These are phyloP conservation scores for Penicillium verrucosum DNA, from an alignment of 2,329 filamentous ascomycete species.

Conservation along the genomic window DNA sequence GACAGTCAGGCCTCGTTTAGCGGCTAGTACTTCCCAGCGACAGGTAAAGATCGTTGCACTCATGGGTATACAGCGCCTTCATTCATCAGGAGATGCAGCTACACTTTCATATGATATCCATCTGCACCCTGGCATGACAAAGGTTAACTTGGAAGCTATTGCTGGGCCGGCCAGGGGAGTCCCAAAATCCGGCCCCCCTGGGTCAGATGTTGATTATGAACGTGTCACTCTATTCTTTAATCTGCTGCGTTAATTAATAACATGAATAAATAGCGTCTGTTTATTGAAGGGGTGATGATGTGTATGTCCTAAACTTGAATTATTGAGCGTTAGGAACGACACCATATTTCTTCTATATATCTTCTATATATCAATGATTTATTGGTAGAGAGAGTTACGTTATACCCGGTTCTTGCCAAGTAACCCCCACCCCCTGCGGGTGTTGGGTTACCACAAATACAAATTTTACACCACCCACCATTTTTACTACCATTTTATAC, in stretches of 20 bases:
- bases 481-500: too few species aligned
- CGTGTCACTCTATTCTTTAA: slow-evolving; percentile 73
- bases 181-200: slow-evolving; percentile 53
- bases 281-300: background rate
- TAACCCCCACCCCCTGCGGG: too few species aligned
- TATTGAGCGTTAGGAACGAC: background rate
- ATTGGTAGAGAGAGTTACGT: too few species aligned
- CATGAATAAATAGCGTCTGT: slow-evolving; percentile 13
- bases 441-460: too few species aligned
- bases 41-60: slow-evolving; percentile 75
- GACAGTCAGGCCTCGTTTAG: slow-evolving; percentile 66
- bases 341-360: background rate
- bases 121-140: slow-evolving; percentile 69
- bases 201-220: slow-evolving; percentile 66
- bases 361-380: too few species aligned
- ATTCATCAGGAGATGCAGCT: slow-evolving; percentile 49
- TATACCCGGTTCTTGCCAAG: too few species aligned
- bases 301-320: too few species aligned
- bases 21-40: slow-evolving; percentile 61
- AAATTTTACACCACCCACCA: too few species aligned
- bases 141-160: slow-evolving; percentile 73
- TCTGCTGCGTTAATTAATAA: slow-evolving; percentile 51
- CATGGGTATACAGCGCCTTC: slow-evolving; percentile 62
- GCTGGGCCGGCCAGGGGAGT: slow-evolving; percentile 64
- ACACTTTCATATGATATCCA: slow-evolving; percentile 73